A percentile compares a stretch with the other conserved stretches of the same genome.
phyloP scores from a whole-genome alignment of 768 basidiomycete species.

The Suillus ampliporus region DNA sequence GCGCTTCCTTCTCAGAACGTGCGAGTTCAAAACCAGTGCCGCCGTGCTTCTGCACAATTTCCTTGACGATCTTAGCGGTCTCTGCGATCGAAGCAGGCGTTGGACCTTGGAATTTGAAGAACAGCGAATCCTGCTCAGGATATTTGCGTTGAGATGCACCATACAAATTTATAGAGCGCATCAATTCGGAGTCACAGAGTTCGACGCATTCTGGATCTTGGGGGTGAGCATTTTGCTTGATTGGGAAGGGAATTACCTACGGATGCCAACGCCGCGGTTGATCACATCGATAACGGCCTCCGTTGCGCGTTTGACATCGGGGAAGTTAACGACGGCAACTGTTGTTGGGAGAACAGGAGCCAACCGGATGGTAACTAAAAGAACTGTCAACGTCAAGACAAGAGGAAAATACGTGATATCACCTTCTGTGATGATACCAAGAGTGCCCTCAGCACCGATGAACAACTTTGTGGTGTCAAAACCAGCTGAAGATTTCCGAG shows the following conservation, averaged over 20 bases:
- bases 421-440: constrained; percentile 92
- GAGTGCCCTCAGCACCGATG: constrained; percentile 81
- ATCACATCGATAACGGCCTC: constrained; percentile 76
- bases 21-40: constrained; percentile 73
- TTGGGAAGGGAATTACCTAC: constrained; percentile 46
- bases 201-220: constrained; percentile 75
- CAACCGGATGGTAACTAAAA: constrained; percentile 77
- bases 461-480: constrained; percentile 87
- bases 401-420: not conserved
- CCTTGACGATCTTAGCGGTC: constrained; percentile 61
- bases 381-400: not conserved
- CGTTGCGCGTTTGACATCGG: constrained; percentile 73
- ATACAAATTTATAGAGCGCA: constrained; percentile 63
- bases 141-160: constrained; percentile 61
- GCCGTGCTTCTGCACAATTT: constrained; percentile 65
- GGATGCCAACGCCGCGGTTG: constrained; percentile 75
- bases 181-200: constrained; percentile 74
- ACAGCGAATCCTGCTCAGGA: constrained; percentile 70
- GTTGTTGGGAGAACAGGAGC: constrained; percentile 83
- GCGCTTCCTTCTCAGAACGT: constrained; percentile 64
- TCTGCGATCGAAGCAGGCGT: constrained; percentile 63
- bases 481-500: constrained; percentile 87
- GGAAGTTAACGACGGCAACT: constrained; percentile 84
- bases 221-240: not conserved
- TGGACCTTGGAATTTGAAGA: constrained; percentile 88